Conservation (phyloP, 2,329 filamentous ascomycete genomes). For the Venturia oleaginea region DNA sequence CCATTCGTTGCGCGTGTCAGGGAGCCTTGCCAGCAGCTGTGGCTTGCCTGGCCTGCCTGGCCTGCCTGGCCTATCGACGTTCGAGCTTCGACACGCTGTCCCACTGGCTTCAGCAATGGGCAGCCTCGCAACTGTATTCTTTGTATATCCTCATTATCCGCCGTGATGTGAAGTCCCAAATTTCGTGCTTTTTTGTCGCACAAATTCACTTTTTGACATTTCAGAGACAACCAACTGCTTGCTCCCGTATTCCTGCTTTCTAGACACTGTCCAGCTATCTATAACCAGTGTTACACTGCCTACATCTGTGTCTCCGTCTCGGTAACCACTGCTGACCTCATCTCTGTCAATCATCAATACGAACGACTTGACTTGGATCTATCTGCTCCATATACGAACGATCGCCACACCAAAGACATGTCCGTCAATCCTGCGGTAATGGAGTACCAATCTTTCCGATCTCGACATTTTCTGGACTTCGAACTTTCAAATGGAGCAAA, state of each 20-base stretch:
- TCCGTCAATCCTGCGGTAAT: not conserved
- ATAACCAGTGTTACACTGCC: not conserved
- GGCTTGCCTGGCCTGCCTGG: not conserved
- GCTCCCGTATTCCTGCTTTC: not conserved
- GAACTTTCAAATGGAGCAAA: not conserved
- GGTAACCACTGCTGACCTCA: not conserved
- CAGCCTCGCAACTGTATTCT: not conserved
- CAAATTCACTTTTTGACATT: not conserved
- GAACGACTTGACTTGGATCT: not conserved
- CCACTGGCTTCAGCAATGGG: conserved; percentile 3
- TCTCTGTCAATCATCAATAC: not conserved
- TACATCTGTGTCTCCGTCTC: not conserved
- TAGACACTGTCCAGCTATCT: not conserved
- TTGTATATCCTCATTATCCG: not conserved
- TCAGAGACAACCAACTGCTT: not conserved
- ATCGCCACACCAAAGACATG: not conserved
- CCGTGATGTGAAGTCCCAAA: not conserved
- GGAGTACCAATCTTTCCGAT: not conserved
- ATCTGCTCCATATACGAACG: not conserved
- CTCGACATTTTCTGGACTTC: not conserved
- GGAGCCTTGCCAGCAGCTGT: not conserved
- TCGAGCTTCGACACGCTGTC: not conserved
- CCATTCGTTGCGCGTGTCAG: not conserved
- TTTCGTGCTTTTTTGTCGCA: not conserved
- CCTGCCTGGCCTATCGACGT: not conserved